Conservation (phyloP, 2,329 filamentous ascomycete species). For the Ceratocystis ficicola region DNA sequence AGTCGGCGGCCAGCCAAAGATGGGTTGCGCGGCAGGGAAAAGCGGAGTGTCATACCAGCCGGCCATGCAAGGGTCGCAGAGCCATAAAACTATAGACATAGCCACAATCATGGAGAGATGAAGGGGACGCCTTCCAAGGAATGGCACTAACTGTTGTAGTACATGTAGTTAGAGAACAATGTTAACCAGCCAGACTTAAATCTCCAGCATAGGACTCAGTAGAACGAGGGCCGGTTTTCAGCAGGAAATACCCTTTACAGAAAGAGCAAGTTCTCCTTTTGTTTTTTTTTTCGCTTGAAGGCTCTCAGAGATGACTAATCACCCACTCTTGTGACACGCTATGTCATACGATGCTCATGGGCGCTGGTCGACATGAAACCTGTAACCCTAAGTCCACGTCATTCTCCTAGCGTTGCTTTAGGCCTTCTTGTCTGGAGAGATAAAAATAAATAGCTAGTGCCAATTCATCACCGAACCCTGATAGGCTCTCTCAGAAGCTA, state of each 20-base stretch:
- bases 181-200: not conserved
- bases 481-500: no score
- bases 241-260: not conserved
- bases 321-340: not conserved
- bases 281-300: not conserved
- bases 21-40: not conserved
- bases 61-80: no score
- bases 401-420: not conserved
- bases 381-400: not conserved
- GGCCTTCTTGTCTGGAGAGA: not conserved
- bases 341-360: not conserved
- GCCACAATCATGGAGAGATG: no score
- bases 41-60: not conserved
- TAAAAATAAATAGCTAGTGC: not conserved
- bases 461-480: no score
- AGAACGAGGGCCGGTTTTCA: not conserved
- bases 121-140: not conserved
- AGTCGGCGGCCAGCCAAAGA: not conserved
- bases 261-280: not conserved
- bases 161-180: not conserved
- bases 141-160: not conserved
- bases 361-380: not conserved
- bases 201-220: not conserved
- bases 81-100: no score
- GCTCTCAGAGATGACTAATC: not conserved